Evolutionary conservation across 495 filamentous ascomycete species (phyloP), one percentile per base, ranked within the genome.

Genomic region (Sporormia fimetaria): DNA sequence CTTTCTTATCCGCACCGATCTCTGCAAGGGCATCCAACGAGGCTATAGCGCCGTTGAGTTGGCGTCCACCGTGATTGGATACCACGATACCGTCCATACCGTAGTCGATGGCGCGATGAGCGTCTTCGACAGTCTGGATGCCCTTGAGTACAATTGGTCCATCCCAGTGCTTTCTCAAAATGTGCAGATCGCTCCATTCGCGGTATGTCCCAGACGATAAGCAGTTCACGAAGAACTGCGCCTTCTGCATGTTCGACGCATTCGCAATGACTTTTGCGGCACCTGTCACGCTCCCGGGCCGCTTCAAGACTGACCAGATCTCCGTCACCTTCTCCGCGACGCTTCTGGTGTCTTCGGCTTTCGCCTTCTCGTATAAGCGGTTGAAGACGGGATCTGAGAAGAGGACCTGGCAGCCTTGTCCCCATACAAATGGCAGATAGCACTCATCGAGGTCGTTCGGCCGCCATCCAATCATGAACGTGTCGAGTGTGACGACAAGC

Each of bases 1-100:
- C 49, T 9, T 44, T 58, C 20, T 51, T 52, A 14, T 54, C 57
- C 2, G 31, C 52, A 6, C 51, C 58, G 32, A 60, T 58, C 29
- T 55, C 44, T 16, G 54, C 56, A 7, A 63, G 55, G 17, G 57
- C 50, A 38, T 55, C 55, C 5, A 63, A 44, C 15, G 40, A 47
- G 7, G 54, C 41, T 17, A 58, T 45, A 8, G 47, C 57, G 7
- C 60, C 57, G 33, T 63, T 45, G 8, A 59, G 40, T 38, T 61
- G 59, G 15, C 57, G 27, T 9, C 54, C 49, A 26, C 71, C 71
- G 52, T 73, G 71, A 44, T 75, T 75, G 0, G 65, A 69, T 4
- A 73, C 68, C 23, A 71, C 58, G 37, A 74, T 69, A 0, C 70
- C 71, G 24, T 74, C 61, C 41, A 67, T 64, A 3, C 70, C 71